Base-by-base conservation (phyloP, 768 basidiomycete genomes). In the Lenzites betulinus region DNA sequence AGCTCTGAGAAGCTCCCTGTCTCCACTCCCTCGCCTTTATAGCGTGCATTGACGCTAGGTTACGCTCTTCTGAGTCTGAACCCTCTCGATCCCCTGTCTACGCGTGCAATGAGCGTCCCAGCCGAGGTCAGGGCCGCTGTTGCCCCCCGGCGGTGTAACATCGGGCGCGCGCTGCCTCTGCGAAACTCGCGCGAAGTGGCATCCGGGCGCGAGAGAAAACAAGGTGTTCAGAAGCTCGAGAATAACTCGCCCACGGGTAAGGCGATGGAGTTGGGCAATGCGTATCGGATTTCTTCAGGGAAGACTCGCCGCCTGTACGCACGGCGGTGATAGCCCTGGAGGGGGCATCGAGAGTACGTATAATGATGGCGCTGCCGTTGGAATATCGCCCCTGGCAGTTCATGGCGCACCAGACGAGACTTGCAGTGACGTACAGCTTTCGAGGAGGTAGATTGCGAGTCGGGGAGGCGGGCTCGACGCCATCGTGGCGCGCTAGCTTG, bases 391-490 rank as follows among this genome's bases (percentile, higher is more conserved):
- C 11, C 30, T 4, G 30, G 30, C 6, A 33, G 6, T 13, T 18
- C 3, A 3, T 5, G 11, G 23, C 2, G 4, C 22, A 46, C 15
- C 15, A 39, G 15, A 16, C 38, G 38, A 8, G 38, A 15, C 15
- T 38, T 51, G 51, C 51, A n/a, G n/a, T n/a, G n/a, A n/a, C n/a
- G n/a, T n/a, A 51, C 51, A 51, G 51, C 51, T 38, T 51, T 25
- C 22, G 51, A 36, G 33, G 33, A 51, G 51, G 36, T 25, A 38
- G 23, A 51, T 51, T 51, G 36, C 11, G 35, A 20, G 20, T 23
- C 22, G 23, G 22, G 36, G 35, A 5, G 11, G 51, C 51, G 51
- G 51, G 11, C 22, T 51, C 13, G 9, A 51, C 35, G 51, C 36
- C 35, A 35, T 51, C 51, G 36, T 36, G 36, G 23, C 12, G 36